These are phyloP conservation scores for Colletotrichum sp. DNA, from an alignment of 2,329 filamentous ascomycete genomes.

Conservation along the genomic window DNA sequence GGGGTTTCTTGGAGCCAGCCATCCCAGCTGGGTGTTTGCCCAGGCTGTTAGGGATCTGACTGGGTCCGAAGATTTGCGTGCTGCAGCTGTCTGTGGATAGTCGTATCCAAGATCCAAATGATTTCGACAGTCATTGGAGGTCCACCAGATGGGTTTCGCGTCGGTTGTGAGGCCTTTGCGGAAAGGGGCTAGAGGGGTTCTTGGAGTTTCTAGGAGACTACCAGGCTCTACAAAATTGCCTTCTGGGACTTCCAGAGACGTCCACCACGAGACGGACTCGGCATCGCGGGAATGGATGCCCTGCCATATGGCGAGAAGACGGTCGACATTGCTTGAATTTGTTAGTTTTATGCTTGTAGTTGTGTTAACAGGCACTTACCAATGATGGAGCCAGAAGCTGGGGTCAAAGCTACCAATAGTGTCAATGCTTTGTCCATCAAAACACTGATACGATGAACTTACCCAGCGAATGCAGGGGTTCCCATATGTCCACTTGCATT, in stretches of 20 bases:
- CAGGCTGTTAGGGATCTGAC: background rate
- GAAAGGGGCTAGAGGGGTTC: background rate
- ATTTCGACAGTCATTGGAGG: conserved; percentile 1
- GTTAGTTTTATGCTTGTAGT: background rate
- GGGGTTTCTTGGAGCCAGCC: background rate
- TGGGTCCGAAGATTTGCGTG: background rate
- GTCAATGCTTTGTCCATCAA: background rate
- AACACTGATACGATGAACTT: background rate
- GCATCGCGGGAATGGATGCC: background rate
- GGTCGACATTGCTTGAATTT: background rate
- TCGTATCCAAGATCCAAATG: conserved; percentile 6
- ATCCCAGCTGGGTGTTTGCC: background rate
- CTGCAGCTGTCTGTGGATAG: background rate
- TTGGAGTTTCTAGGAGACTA: background rate
- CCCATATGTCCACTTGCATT: background rate
- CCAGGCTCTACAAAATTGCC: background rate
- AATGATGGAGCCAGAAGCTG: background rate
- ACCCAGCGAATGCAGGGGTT: background rate
- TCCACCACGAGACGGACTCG: background rate
- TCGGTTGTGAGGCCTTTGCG: background rate
- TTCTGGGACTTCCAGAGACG: background rate
- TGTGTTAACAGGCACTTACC: background rate
- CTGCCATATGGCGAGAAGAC: background rate
- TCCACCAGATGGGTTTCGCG: background rate
- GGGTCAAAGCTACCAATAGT: background rate